Evolutionary conservation across 345 rosid genomes (phyloP).

Genomic region (Ricinus communis): DNA sequence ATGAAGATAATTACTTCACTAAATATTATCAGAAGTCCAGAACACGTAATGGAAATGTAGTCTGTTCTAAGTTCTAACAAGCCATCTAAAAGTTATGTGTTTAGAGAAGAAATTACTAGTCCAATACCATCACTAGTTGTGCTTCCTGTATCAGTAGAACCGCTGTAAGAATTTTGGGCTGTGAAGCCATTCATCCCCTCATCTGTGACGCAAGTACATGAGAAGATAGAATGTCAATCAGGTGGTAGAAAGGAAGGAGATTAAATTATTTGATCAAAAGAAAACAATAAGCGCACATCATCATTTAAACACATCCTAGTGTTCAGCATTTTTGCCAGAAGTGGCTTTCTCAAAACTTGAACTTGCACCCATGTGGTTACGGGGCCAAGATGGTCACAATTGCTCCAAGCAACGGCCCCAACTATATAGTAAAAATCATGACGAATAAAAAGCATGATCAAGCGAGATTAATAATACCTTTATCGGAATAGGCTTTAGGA

Average conservation of each 20-base stretch:
- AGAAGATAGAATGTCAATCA: background rate
- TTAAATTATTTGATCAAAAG: slow-evolving; percentile 3
- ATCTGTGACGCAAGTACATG: slow-evolving; percentile 39
- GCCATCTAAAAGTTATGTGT: background rate
- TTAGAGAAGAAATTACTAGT: background rate
- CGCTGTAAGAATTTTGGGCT: slow-evolving; percentile 34
- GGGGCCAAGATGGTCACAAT: background rate
- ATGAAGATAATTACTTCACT: no score
- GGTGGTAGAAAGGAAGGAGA: background rate
- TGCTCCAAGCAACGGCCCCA: no score
- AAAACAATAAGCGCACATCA: background rate
- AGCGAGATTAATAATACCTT: slow-evolving; percentile 41
- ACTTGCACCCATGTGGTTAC: background rate
- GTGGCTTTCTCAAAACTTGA: no score
- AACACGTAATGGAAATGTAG: no score
- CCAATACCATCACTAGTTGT: slow-evolving; percentile 55
- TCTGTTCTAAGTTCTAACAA: background rate
- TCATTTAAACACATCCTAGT: background rate
- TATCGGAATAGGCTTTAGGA: slow-evolving; percentile 52
- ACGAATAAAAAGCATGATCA: background rate
- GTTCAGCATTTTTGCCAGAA: background rate
- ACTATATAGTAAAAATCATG: background rate
- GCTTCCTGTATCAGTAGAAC: slow-evolving; percentile 41
- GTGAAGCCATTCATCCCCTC: slow-evolving; percentile 51
- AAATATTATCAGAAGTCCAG: no score